Evolutionary conservation across 2,329 filamentous ascomycete species (phyloP).

Genomic region (Penicillium corylophilum): DNA sequence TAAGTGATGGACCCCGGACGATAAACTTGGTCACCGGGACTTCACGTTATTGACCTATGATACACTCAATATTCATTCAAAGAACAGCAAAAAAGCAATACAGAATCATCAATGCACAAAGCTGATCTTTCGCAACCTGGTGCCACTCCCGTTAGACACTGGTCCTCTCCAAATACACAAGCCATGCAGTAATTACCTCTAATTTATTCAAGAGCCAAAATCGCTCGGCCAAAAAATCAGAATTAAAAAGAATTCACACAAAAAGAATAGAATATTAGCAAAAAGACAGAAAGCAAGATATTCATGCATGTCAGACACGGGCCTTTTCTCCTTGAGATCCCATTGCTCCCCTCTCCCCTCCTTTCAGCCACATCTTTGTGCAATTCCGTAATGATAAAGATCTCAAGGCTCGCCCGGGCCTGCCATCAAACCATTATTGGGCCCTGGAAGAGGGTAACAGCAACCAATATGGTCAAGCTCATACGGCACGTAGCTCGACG

Average conservation of each 20-base stretch:
- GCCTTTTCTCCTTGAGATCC: neutral
- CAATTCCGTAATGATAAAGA: conserved; percentile 17
- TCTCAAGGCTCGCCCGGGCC: conserved; percentile 17
- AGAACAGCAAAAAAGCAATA: neutral
- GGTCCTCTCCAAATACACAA: neutral
- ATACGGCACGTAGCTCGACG: conserved; percentile 14
- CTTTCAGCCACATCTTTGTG: conserved; percentile 2
- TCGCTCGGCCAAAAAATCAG: neutral
- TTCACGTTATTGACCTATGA: conserved; percentile 1
- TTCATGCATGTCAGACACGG: conserved; percentile 5
- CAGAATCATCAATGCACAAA: conserved; percentile 2
- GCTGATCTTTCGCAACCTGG: conserved; percentile 1
- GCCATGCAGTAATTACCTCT: conserved; percentile 10
- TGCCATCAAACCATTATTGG: conserved; percentile 17
- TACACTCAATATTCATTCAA: conserved; percentile 7
- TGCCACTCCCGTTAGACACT: conserved; percentile 3
- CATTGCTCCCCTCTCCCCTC: conserved; percentile 1
- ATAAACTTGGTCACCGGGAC: neutral
- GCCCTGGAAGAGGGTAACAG: conserved; percentile 18
- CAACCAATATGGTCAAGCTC: conserved; percentile 17
- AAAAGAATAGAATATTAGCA: conserved; percentile 1
- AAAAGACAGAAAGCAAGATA: neutral
- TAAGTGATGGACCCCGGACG: neutral
- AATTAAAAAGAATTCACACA: conserved; percentile 2
- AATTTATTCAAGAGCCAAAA: conserved; percentile 10